Evolutionary conservation across 805 yeast species (phyloP).

Genomic region (Candida gorgasii): DNA sequence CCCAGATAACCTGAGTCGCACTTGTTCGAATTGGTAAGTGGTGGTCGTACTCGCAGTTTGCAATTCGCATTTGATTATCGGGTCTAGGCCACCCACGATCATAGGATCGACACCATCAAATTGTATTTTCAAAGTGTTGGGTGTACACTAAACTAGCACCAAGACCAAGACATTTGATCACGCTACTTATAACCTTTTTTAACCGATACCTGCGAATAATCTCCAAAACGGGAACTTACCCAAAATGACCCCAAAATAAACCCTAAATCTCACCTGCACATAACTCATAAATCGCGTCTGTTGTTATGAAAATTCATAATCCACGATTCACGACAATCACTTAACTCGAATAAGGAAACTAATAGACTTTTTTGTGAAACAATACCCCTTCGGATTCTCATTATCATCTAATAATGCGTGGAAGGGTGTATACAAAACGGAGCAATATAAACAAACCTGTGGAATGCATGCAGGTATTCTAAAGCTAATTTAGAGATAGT

Average conservation of each 20-base stretch:
- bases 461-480: background rate
- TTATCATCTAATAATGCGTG: background rate
- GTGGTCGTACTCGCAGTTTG: too few relatives aligned
- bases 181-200: too few relatives aligned
- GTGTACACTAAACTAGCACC: too few relatives aligned
- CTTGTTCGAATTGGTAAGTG: background rate
- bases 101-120: too few relatives aligned
- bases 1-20: constrained; percentile 1
- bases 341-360: background rate
- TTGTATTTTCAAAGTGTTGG: too few relatives aligned
- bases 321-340: constrained; percentile 11
- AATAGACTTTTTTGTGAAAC: constrained; percentile 1
- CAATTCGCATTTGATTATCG: too few relatives aligned
- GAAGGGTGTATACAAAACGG: constrained; percentile 3
- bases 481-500: background rate
- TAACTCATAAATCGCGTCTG: background rate
- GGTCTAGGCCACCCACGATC: too few relatives aligned
- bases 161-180: too few relatives aligned
- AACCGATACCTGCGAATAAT: too few relatives aligned
- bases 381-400: constrained; percentile 1
- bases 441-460: constrained; percentile 3
- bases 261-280: background rate
- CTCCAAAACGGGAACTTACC: too few relatives aligned
- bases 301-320: background rate
- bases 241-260: too few relatives aligned